Evolutionary conservation across 306 rosid genomes (phyloP).

Genomic region (Corylus avellana): DNA sequence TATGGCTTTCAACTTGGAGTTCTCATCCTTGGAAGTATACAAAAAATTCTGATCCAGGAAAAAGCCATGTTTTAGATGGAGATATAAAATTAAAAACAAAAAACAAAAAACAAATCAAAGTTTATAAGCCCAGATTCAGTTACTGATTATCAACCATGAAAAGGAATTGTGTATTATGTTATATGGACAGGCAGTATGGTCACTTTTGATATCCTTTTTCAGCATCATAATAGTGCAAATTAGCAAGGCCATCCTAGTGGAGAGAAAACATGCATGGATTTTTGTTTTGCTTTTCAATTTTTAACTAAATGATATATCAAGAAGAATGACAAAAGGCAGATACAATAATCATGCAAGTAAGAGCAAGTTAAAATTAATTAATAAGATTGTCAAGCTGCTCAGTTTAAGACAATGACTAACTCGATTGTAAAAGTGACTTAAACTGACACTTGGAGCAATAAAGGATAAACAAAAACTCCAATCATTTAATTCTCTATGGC

Average conservation of each 20-base stretch:
- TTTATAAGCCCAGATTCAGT: constrained; percentile 25
- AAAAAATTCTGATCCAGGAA: constrained; percentile 72
- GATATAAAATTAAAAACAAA: not conserved
- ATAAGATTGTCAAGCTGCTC: not conserved
- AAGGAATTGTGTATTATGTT: not conserved
- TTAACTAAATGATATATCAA: not conserved
- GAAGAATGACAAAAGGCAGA: not conserved
- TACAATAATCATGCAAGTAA: not conserved
- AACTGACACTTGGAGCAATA: not conserved
- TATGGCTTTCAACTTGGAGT: constrained; percentile 84
- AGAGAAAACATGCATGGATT: not conserved
- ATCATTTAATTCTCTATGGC: not conserved
- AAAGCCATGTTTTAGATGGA: constrained; percentile 28
- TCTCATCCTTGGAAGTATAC: constrained; percentile 83
- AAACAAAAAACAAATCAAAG: not conserved
- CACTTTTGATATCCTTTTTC: not conserved
- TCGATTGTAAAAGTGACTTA: not conserved
- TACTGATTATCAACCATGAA: constrained; percentile 19
- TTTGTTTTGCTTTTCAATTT: not conserved
- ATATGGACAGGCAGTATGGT: not conserved
- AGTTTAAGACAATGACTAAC: not conserved
- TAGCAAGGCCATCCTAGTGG: not conserved
- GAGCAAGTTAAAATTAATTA: not conserved
- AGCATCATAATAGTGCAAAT: not conserved
- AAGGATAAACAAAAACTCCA: not conserved